A percentile compares a stretch with the other conserved stretches of the same genome.
phyloP scores from a whole-genome alignment of 306 rosid species.

The Dalbergia cochinchinensis region DNA sequence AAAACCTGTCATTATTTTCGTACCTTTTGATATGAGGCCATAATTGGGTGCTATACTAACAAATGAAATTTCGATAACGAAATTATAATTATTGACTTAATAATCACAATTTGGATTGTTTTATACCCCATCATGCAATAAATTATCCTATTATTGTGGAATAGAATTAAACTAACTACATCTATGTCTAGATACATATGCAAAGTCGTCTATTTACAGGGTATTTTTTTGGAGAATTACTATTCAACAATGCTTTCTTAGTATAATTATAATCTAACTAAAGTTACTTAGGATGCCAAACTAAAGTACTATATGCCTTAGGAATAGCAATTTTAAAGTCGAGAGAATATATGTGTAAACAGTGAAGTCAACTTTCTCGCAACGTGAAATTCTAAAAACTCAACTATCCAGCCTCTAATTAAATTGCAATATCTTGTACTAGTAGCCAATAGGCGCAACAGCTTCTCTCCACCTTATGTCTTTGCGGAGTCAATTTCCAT shows the following conservation, averaged over 20 bases:
- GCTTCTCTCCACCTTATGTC: not conserved
- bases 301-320: not conserved
- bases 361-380: slow-evolving; percentile 20
- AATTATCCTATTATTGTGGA: not conserved
- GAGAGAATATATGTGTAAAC: not conserved
- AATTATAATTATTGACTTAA: not conserved
- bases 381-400: slow-evolving; percentile 1
- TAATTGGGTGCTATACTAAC: slow-evolving; percentile 1
- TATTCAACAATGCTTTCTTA: not conserved
- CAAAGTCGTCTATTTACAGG: not conserved
- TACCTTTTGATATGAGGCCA: not conserved
- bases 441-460: not conserved
- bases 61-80: slow-evolving; percentile 4
- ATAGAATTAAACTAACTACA: not conserved
- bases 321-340: slow-evolving; percentile 6
- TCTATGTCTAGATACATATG: not conserved
- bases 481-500: slow-evolving; percentile 2
- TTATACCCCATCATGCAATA: not conserved
- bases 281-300: slow-evolving; percentile 35
- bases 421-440: slow-evolving; percentile 15
- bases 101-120: slow-evolving; percentile 8
- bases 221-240: slow-evolving; percentile 1
- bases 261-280: not conserved
- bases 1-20: too few species aligned
- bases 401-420: not conserved